phyloP scores from a whole-genome alignment of 164 flowering plant species.

The Aristolochia fimbriata region DNA sequence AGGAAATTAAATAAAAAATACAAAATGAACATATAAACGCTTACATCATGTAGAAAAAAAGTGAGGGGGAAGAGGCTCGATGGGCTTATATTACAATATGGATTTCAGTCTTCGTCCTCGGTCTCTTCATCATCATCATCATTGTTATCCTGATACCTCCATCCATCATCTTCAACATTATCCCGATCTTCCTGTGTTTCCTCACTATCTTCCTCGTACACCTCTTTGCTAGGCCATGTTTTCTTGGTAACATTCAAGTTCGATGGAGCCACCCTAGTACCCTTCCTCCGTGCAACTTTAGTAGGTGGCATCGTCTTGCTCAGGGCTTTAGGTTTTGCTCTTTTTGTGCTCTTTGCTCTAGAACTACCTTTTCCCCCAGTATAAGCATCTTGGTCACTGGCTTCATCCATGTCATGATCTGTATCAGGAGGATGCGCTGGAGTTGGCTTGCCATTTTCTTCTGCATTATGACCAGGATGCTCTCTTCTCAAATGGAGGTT shows the following conservation, averaged over 20 bases:
- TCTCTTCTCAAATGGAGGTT: conserved; percentile 86
- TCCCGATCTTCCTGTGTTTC: conserved; percentile 94
- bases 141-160: conserved; percentile 57
- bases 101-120: conserved; percentile 58
- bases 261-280: conserved; percentile 31
- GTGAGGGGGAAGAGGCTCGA: background rate
- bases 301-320: conserved; percentile 52
- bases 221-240: conserved; percentile 54
- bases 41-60: background rate
- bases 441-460: conserved; percentile 53
- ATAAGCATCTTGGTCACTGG: conserved; percentile 69
- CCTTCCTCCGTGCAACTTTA: conserved; percentile 44
- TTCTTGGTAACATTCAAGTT: conserved; percentile 25
- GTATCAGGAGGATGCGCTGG: conserved; percentile 18
- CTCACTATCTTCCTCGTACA: conserved; percentile 78
- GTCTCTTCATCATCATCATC: conserved; percentile 90
- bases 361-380: conserved; percentile 31
- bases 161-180: conserved; percentile 53
- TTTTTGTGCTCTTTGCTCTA: conserved; percentile 39
- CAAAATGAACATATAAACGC: too few species aligned
- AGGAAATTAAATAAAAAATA: too few species aligned
- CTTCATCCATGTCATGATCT: conserved; percentile 80
- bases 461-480: conserved; percentile 79
- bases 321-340: conserved; percentile 41
- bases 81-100: background rate